Evolutionary conservation across 2,329 filamentous ascomycete species (phyloP).

Genomic region (Didymella sp.): DNA sequence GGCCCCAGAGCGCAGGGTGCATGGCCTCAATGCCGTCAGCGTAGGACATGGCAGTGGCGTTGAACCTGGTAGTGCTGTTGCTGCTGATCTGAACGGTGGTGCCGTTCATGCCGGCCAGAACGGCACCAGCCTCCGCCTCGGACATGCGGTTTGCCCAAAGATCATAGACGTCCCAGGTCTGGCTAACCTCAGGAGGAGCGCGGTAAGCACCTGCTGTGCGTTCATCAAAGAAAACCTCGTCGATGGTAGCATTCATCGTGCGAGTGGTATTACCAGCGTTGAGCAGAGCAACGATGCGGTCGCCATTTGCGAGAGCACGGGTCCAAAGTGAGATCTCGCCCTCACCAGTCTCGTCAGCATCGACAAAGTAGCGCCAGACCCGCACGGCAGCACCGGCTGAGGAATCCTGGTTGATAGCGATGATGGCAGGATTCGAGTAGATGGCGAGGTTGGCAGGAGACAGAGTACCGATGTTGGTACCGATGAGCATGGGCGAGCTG

Average conservation of each 20-base stretch:
- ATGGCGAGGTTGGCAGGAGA: conserved; percentile 55
- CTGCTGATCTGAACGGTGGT: conserved; percentile 44
- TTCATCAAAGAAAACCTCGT: conserved; percentile 61
- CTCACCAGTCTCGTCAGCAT: conserved; percentile 52
- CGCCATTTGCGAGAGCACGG: conserved; percentile 55
- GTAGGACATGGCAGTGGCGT: conserved; percentile 59
- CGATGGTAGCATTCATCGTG: conserved; percentile 58
- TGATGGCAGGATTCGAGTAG: conserved; percentile 57
- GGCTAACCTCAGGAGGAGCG: conserved; percentile 49
- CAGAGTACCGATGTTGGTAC: conserved; percentile 53
- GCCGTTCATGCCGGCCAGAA: conserved; percentile 57
- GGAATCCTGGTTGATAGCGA: conserved; percentile 60
- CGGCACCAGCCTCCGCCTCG: conserved; percentile 52
- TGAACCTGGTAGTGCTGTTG: conserved; percentile 53
- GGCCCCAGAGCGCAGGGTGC: conserved; percentile 56
- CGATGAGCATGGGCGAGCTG: conserved; percentile 58
- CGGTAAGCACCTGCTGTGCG: conserved; percentile 52
- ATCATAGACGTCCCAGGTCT: conserved; percentile 61
- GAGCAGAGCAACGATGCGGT: conserved; percentile 59
- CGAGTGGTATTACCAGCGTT: conserved; percentile 56
- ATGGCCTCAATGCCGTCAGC: conserved; percentile 55
- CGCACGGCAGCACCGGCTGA: conserved; percentile 52
- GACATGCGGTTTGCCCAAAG: conserved; percentile 64
- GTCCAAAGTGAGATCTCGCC: conserved; percentile 61
- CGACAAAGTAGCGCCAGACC: conserved; percentile 55